Evolutionary conservation across 2,329 filamentous ascomycete genomes (phyloP).

Genomic region (Plectosphaerella plurivora): DNA sequence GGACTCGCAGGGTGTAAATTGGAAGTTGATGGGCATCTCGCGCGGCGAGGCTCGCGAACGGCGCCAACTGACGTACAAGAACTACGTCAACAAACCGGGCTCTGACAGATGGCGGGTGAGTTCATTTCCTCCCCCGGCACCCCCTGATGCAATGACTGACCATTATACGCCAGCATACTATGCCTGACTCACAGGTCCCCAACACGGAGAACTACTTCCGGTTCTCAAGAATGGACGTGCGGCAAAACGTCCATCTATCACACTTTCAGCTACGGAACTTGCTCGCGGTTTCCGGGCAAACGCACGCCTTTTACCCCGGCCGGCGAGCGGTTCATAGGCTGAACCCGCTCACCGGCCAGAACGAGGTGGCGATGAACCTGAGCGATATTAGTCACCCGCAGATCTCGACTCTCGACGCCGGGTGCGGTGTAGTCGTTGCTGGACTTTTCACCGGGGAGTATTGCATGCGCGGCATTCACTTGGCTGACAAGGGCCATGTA

Average conservation of each 20-base stretch:
- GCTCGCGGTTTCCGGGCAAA: constrained; percentile 51
- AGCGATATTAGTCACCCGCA: constrained; percentile 31
- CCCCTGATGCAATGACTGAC: background rate
- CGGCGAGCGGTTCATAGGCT: constrained; percentile 44
- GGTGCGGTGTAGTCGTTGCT: constrained; percentile 51
- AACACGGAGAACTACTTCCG: constrained; percentile 48
- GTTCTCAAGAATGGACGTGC: constrained; percentile 54
- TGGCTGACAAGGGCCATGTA: constrained; percentile 28
- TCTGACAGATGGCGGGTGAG: constrained; percentile 46
- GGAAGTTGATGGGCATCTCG: constrained; percentile 47
- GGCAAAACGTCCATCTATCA: constrained; percentile 48
- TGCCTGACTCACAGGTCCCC: constrained; percentile 20
- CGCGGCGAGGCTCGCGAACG: constrained; percentile 42
- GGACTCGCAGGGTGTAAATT: constrained; percentile 58
- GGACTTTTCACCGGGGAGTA: constrained; percentile 57
- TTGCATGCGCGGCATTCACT: constrained; percentile 40
- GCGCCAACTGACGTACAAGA: constrained; percentile 46
- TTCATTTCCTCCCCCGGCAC: constrained; percentile 10
- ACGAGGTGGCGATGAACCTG: constrained; percentile 40
- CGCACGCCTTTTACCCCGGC: constrained; percentile 53
- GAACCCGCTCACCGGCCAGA: constrained; percentile 43
- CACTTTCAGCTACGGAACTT: constrained; percentile 65
- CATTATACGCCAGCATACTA: background rate
- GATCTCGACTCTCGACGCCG: constrained; percentile 47
- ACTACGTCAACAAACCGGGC: constrained; percentile 49